These are phyloP conservation scores for Coccomyxa sp. DNA, from an alignment of 139 green algal genomes.

Conservation along the genomic window DNA sequence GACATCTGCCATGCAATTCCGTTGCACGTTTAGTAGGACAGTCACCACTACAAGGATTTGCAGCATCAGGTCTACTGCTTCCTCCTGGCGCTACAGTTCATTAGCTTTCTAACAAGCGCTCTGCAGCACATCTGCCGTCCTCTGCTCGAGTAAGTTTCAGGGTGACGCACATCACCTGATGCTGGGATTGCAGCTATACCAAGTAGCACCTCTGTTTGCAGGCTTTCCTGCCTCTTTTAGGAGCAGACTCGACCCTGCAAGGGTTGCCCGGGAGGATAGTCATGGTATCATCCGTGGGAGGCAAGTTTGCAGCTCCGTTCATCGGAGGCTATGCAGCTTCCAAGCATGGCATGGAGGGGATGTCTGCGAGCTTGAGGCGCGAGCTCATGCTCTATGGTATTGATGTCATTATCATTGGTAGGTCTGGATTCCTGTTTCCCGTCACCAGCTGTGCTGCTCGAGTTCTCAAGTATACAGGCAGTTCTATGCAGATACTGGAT, in stretches of 20 bases:
- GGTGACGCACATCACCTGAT: too few species aligned
- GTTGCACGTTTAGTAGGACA: too few species aligned
- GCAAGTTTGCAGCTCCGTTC: constrained; percentile 8
- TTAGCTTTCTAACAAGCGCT: too few species aligned
- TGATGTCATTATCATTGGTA: constrained; percentile 3
- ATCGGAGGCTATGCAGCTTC: constrained; percentile 2
- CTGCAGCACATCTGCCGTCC: too few species aligned
- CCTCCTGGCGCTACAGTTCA: too few species aligned
- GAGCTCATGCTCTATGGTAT: constrained; percentile 14
- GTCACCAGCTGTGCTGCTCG: neutral
- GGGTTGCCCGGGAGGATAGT: constrained; percentile 2
- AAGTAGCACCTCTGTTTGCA: neutral
- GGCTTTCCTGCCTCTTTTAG: constrained; percentile 12
- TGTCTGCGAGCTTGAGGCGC: neutral
- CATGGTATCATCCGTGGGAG: constrained; percentile 3
- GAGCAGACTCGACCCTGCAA: neutral
- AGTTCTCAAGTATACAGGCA: neutral
- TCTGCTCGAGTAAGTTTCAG: too few species aligned
- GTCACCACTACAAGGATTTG: too few species aligned
- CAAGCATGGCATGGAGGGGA: constrained; percentile 4
- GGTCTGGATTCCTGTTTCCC: neutral
- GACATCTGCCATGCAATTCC: too few species aligned
- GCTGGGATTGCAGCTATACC: too few species aligned
- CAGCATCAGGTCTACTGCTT: too few species aligned
- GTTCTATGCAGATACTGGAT: neutral